Evolutionary conservation across 1,284 basidiomycete species (phyloP), one percentile per base, ranked within the genome.

Genomic region (Pterulicium gracile): DNA sequence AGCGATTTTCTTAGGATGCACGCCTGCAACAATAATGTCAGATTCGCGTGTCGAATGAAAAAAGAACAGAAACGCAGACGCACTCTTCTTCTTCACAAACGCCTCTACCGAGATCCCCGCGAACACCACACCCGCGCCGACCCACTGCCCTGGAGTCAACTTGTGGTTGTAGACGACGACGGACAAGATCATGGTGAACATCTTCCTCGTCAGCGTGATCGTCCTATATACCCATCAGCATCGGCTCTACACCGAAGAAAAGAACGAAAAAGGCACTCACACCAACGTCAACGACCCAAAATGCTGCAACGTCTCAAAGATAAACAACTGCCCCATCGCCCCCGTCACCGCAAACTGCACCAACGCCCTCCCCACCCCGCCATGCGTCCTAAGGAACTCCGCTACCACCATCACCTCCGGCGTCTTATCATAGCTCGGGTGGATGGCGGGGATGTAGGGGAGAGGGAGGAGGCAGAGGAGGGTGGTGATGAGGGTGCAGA

Each of bases 121-220:
- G 63, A 98, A 98, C 3, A 98, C 96, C 22, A 94, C 80, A 0
- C 65, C 82, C 0, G 94, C 83, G 14, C 95, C 96, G 2, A 77
- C 55, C 96, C 96, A 98, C 65, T 98, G 96, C 1, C 92, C 88
- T 0, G 59, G 50, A 0, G 84, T 84, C 45, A 99, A 70, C 51
- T 73, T 77, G 65, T 98, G 95, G 55, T 90, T 82, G 63, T 97
- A 98, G 1, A 98, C 79, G 20, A 95, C 62, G 3, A 99, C 93
- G 4, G 89, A 94, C 27, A 99, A 72, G 12, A 99, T 72, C 95
- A 99, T 98, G 3, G 95, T 98, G 62, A 97, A 96, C 59, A 99
- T 72, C 67, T 98, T 98, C 48, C 96, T 77, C n/a, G 95, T 98
- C 47, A 98, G 75, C 1, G 93, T 97, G 55, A 97, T 88, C 34